Evolutionary conservation across 2,329 filamentous ascomycete genomes (phyloP).

Genomic region (Aspergillus quadricinctus): DNA sequence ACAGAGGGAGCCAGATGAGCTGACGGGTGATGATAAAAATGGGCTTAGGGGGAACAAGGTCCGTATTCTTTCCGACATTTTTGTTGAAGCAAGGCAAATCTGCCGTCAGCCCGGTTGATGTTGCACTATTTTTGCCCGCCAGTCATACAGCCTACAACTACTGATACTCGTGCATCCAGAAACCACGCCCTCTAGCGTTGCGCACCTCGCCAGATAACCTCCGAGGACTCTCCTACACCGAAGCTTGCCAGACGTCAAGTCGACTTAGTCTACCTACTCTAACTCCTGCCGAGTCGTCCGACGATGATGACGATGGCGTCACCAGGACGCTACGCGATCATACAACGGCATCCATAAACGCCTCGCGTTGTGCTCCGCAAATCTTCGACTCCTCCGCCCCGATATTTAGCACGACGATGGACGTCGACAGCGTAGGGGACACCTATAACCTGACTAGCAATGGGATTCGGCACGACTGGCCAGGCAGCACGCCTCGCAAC

Average conservation of each 20-base stretch:
- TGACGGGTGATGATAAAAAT: slow-evolving; percentile 59
- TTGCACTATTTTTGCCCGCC: not conserved
- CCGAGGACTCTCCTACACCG: slow-evolving; percentile 15
- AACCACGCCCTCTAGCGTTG: slow-evolving; percentile 28
- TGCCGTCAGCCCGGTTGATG: not conserved
- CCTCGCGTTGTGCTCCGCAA: slow-evolving; percentile 2
- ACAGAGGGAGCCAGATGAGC: slow-evolving; percentile 44
- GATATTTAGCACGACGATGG: slow-evolving; percentile 17
- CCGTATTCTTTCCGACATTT: slow-evolving; percentile 2
- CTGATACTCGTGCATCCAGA: slow-evolving; percentile 22
- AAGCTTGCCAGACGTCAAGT: slow-evolving; percentile 12
- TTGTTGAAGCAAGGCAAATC: not conserved
- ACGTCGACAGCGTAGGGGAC: slow-evolving; percentile 27
- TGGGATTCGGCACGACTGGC: slow-evolving; percentile 18
- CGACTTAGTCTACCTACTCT: slow-evolving; percentile 21
- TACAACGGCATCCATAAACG: slow-evolving; percentile 1
- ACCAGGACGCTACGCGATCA: not conserved
- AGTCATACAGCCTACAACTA: not conserved
- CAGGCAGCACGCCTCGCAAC: slow-evolving; percentile 14
- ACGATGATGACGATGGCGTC: slow-evolving; percentile 27
- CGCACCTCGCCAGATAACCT: slow-evolving; percentile 22
- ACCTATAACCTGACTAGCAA: slow-evolving; percentile 12
- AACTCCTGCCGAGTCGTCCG: slow-evolving; percentile 36
- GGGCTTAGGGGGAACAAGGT: slow-evolving; percentile 24
- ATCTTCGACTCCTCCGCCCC: not conserved